Evolutionary conservation across 2,329 filamentous ascomycete genomes (phyloP).

Genomic region (Emmonsiellopsis sp.): DNA sequence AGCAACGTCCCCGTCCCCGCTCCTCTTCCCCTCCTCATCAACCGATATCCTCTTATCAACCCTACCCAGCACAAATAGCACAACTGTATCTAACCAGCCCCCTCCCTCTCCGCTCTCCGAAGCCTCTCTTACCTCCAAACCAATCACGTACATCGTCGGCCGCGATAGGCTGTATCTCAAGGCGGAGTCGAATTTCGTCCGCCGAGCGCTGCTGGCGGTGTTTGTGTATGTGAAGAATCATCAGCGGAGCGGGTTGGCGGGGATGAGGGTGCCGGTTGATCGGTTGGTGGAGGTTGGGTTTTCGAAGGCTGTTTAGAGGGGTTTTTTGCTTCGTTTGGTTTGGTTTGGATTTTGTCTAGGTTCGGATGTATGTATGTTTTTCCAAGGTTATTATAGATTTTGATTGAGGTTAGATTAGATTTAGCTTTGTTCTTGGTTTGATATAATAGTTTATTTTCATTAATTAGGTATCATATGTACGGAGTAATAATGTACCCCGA

Average conservation of each 20-base stretch:
- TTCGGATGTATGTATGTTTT: too few relatives aligned
- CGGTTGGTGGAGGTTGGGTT: constrained; percentile 33
- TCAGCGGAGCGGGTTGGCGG: constrained; percentile 29
- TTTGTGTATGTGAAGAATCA: constrained; percentile 32
- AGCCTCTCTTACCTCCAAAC: constrained; percentile 1
- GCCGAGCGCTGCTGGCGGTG: constrained; percentile 19
- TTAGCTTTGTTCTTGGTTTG: not conserved
- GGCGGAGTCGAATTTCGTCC: constrained; percentile 17
- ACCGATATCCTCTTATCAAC: not conserved
- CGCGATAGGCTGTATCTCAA: constrained; percentile 31
- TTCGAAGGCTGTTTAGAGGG: constrained; percentile 26
- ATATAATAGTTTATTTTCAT: not conserved
- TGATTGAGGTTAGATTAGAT: not conserved
- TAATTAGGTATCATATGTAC: too few relatives aligned
- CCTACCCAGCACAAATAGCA: constrained; percentile 10
- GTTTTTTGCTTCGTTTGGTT: too few relatives aligned
- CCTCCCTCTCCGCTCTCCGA: not conserved
- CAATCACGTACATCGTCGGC: constrained; percentile 39
- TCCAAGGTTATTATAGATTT: not conserved
- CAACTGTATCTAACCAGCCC: constrained; percentile 3
- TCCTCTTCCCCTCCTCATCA: not conserved
- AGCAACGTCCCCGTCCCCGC: not conserved
- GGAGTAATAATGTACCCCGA: not conserved
- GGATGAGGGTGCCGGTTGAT: constrained; percentile 27
- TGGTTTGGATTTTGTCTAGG: too few relatives aligned